Base-by-base conservation (phyloP, 192 early-diverging fungal genomes). In the Phycomyces blakesleeanus region DNA sequence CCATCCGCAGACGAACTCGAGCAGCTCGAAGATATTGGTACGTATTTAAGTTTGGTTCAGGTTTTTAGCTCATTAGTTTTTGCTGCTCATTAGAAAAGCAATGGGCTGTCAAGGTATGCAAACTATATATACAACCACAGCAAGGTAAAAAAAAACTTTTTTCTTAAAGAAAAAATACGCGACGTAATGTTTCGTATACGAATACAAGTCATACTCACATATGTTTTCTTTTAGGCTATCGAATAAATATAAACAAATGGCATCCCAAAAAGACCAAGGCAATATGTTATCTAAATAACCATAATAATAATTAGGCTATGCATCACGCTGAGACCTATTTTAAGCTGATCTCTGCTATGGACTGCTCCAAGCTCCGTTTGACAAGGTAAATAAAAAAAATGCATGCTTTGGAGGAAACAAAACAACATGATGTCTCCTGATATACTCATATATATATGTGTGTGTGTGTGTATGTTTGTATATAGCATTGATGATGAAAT, bases 281-380 rank as follows among this genome's bases (percentile, higher is more conserved):
- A 21, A 25, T 0, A 14, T 14, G 4, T 10, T 4, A 14, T 14
- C 40, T 15, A 60, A 25, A 57, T 16, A 47, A 14, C 49, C 20
- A 16, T 9, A 47, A 25, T n/a, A 0, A 11, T 44, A 11, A 21
- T 34, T 57, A 75, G 73, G 93, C 94, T 51, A 87, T 93, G 79
- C 91, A 93, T 60, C 93, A 98, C 66, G 93, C 95, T 26, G 95
- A 98, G 67, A 95, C 91, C 16, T 96, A 93, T 75, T 92, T 92
- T 78, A 90, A 89, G 51, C 78, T 98, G 54, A 76, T 98, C 39
- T 72, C 79, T 26, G 52, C 77, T 11, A 74, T 92, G 44, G 91
- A 90, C 27, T 82, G 83, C 49, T 80, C 74, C 41, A 91, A 88
- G 63, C 78, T 98, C 66, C 85, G 83, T 65, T 81, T 98, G 37